A percentile compares a stretch with the other conserved stretches of the same genome.
Conservation (phyloP, 306 rosid genomes). For the Crotalaria pallida region DNA sequence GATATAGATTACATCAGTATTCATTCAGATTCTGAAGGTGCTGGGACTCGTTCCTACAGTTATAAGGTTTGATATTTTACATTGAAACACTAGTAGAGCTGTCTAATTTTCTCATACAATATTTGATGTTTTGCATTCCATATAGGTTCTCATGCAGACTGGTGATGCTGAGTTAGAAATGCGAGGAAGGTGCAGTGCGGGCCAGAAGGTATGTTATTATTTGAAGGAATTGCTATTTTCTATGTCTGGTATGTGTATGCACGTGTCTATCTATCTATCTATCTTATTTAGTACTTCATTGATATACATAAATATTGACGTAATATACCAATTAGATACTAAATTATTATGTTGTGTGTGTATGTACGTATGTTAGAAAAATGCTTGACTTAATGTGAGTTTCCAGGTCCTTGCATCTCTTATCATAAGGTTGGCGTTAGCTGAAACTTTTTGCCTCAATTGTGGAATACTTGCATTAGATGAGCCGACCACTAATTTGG, state of each 20-base stretch:
- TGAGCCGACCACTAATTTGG: constrained; percentile 95
- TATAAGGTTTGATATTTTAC: constrained; percentile 52
- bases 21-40: constrained; percentile 94
- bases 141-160: constrained; percentile 94
- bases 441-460: constrained; percentile 94
- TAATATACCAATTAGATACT: too few relatives aligned
- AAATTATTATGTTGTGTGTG: too few relatives aligned
- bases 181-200: constrained; percentile 99
- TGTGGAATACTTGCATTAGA: constrained; percentile 94
- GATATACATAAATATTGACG: too few relatives aligned
- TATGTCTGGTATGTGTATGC: too few relatives aligned
- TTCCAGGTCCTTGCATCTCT: constrained; percentile 94
- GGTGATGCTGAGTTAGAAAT: constrained; percentile 96
- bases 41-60: constrained; percentile 97
- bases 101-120: not conserved
- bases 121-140: constrained; percentile 13
- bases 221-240: not conserved
- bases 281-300: too few relatives aligned
- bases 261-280: too few relatives aligned
- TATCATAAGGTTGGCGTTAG: constrained; percentile 88
- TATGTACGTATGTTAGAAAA: not conserved
- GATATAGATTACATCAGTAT: constrained; percentile 88
- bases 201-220: constrained; percentile 66
- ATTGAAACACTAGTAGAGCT: constrained; percentile 1
- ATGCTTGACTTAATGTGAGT: constrained; percentile 5